Evolutionary conservation across 108 stramenopile genomes (phyloP), one percentile per base, ranked within the genome.

Genomic region (Nitzschia inconspicua): DNA sequence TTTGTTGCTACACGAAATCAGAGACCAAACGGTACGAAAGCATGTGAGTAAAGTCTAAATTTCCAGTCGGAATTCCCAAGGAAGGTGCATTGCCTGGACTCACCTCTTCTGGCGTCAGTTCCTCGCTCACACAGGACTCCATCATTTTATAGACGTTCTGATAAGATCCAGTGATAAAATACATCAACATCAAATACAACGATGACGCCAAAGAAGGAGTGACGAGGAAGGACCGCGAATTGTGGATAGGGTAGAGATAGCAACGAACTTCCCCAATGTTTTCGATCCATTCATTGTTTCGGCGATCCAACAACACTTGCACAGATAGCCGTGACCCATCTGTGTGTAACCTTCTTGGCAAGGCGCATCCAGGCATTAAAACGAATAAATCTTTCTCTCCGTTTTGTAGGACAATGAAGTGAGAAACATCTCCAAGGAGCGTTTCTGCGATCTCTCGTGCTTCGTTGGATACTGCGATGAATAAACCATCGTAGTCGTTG

Each of bases 221-320:
- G 44, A 88, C 79, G 42, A 95, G 72, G 70, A 95, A 96, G n/a
- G 87, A 75, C 57, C 82, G 80, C 13, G 93, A 93, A 55, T 89
- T 93, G 63, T 99, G 98, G 46, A 99, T 85, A 9, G 97, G 97
- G 65, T 98, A 99, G 24, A 99, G 75, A 70, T 98, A 97, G 65
- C 95, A 94, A 1, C 97, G 86, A 23, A 96, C 94, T 70, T 94
- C 94, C 16, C 96, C 95, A 60, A 97, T 85, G 56, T 96, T 96
- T 39, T 80, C 82, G 52, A 96, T 96, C 98, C 98, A 99, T 62
- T 96, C 95, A 63, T 87, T 65, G 64, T 98, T 97, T 55, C 94
- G 68, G 3, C 95, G 74, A 66, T 97, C 94, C 7, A 98, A 78
- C 42, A 97, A 63, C 10, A 99, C 85, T 43, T 97, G 93, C 11